These are phyloP conservation scores for Aspergillus baeticus DNA, from an alignment of 495 filamentous ascomycete genomes.

Conservation along the genomic window DNA sequence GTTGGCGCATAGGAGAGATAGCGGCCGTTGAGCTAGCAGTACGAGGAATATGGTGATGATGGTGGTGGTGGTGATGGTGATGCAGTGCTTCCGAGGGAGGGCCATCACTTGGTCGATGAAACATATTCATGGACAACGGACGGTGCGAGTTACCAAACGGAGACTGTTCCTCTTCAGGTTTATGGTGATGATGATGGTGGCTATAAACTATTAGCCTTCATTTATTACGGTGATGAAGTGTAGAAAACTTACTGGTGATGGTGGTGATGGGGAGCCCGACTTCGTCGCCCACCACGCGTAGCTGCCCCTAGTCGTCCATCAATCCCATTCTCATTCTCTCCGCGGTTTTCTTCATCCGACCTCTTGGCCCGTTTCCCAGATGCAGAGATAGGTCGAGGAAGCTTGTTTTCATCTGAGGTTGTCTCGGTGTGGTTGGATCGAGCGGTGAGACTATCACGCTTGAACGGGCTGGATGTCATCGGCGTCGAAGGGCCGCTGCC, in stretches of 20 bases:
- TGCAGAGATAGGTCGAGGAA: conserved; percentile 49
- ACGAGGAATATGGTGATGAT: conserved; percentile 50
- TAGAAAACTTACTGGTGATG: conserved; percentile 57
- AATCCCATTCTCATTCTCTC: conserved; percentile 59
- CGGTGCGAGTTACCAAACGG: conserved; percentile 36
- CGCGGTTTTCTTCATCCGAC: conserved; percentile 53
- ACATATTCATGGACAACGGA: conserved; percentile 28
- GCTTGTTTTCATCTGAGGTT: conserved; percentile 33
- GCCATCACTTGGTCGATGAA: conserved; percentile 38
- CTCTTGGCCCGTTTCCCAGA: conserved; percentile 56
- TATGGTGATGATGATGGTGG: conserved; percentile 77
- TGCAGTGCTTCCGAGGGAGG: conserved; percentile 39
- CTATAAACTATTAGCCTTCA: conserved; percentile 29
- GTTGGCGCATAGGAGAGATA: conserved; percentile 54
- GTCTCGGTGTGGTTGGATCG: conserved; percentile 37
- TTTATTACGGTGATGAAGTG: conserved; percentile 6
- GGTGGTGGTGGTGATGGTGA: conserved; percentile 47
- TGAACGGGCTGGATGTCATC: conserved; percentile 55
- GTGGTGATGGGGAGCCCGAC: conserved; percentile 53
- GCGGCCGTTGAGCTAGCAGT: conserved; percentile 30
- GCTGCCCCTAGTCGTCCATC: conserved; percentile 58
- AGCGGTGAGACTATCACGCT: conserved; percentile 39
- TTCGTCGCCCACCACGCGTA: conserved; percentile 54
- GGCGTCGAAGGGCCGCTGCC: conserved; percentile 57
- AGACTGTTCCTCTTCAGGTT: conserved; percentile 61